Evolutionary conservation across 2,329 filamentous ascomycete genomes (phyloP).

Genomic region (Helicocarpus griseus): DNA sequence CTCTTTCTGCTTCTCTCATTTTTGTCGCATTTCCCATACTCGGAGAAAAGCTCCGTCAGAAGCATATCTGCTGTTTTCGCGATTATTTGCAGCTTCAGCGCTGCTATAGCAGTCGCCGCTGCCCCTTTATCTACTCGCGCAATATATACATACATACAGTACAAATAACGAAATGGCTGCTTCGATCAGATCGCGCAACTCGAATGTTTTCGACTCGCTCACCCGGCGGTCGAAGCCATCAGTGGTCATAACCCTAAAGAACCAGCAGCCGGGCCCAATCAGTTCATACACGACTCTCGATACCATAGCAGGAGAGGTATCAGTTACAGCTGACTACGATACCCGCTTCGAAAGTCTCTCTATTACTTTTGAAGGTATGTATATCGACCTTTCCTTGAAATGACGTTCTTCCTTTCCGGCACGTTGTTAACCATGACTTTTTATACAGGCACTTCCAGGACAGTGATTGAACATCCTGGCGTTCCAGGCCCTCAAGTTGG

Average conservation of each 20-base stretch:
- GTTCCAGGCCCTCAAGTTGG: slow-evolving; percentile 43
- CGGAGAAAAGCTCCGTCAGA: not conserved
- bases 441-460: slow-evolving; percentile 39
- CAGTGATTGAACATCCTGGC: slow-evolving; percentile 46
- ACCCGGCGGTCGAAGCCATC: not conserved
- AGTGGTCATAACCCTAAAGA: slow-evolving; percentile 18
- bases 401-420: not conserved
- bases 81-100: not conserved
- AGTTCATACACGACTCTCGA: slow-evolving; percentile 24
- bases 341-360: slow-evolving; percentile 19
- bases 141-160: not conserved
- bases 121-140: not conserved
- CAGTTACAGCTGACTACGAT: slow-evolving; percentile 20
- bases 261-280: slow-evolving; percentile 12
- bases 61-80: too few species aligned
- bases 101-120: not conserved
- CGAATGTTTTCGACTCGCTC: not conserved
- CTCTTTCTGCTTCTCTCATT: not conserved
- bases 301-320: slow-evolving; percentile 21
- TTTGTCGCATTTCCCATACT: not conserved
- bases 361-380: slow-evolving; percentile 23
- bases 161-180: not conserved
- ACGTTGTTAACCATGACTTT: not conserved
- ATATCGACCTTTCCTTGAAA: not conserved
- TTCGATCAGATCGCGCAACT: not conserved